Base-by-base conservation (phyloP, 1,284 basidiomycete species). In the Porogramme epimiltina region DNA sequence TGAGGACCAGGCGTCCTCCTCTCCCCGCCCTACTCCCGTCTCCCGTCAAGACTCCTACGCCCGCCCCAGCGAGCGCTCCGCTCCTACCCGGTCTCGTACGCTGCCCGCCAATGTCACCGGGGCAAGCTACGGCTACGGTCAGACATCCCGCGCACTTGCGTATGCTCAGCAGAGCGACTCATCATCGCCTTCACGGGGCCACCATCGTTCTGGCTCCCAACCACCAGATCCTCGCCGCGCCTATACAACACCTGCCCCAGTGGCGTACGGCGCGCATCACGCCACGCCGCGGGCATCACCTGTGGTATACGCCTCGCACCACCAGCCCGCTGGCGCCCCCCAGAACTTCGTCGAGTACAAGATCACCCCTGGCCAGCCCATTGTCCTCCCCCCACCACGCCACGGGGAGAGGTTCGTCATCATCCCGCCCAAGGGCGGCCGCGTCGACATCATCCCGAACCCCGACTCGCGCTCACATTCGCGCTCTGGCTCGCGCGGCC, bases 401-500 rank as follows among this genome's bases (percentile, higher is more conserved):
- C 52, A 45, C 13, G 66, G 66, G 13, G 64, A 69, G 49, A 55
- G 55, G 25, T 69, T 66, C 43, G 58, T 67, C 28, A 62, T 69
- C 55, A 55, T 66, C 31, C 62, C 67, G 13, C 66, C 67, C 5
- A 54, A 57, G 23, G 63, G 66, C 37, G 54, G 63, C 20, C 56
- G 55, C 22, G 56, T 69, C 33, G 55, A 64, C 42, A 58, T 69
- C 34, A 51, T 66, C 40, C 22, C 24, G 26, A 26, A 24, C 19
- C 40, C 46, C 37, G 49, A 31, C 15, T 45, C 25, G 38, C 23
- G 42, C 15, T 31, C 44, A 13, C 40, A 38, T 5, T 52, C 47
- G 2, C 45, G 45, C 23, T 42, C 52, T 15, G 54, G 49, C 38
- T 58, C 62, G 13, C 54, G 57, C 18, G 57, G 60, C 24, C 57